phyloP scores from a whole-genome alignment of 805 yeast species.

The Starmerella stellata region DNA sequence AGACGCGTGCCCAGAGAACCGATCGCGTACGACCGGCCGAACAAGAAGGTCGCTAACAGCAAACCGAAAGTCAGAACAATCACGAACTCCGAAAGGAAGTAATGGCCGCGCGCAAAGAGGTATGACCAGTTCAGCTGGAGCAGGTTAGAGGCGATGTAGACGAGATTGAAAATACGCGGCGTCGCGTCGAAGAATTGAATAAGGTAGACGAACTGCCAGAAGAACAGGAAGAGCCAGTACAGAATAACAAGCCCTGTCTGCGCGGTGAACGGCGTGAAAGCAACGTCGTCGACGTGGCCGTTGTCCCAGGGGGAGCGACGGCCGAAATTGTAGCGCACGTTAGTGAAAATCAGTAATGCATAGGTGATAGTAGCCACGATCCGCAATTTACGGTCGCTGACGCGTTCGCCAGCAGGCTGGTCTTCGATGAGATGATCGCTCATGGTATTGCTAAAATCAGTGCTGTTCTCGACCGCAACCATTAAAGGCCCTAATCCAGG shows the following conservation, averaged over 20 bases:
- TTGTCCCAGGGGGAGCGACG: conserved; percentile 29
- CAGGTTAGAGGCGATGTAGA: conserved; percentile 45
- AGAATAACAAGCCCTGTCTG: conserved; percentile 23
- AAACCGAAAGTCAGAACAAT: conserved; percentile 43
- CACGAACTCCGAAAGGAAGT: conserved; percentile 40
- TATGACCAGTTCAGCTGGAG: conserved; percentile 45
- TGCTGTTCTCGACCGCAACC: no score
- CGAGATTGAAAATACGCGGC: conserved; percentile 31
- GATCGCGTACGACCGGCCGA: conserved; percentile 41
- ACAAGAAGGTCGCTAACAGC: conserved; percentile 35
- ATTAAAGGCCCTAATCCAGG: no score
- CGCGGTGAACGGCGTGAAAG: conserved; percentile 56
- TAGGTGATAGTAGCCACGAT: conserved; percentile 36
- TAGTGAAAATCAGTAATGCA: conserved; percentile 38
- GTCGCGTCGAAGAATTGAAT: conserved; percentile 17
- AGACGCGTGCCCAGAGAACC: conserved; percentile 36
- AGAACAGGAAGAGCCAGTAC: conserved; percentile 41
- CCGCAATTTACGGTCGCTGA: conserved; percentile 17
- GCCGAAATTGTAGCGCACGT: conserved; percentile 40
- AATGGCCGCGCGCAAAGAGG: conserved; percentile 42
- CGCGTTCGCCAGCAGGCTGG: neutral
- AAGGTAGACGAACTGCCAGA: conserved; percentile 32
- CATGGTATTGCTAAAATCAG: no score
- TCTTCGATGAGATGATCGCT: no score
- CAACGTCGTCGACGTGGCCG: conserved; percentile 32